Evolutionary conservation across 305 asterid species (phyloP), one percentile per base, ranked within the genome.

Genomic region (Stenogyne calaminthoides): DNA sequence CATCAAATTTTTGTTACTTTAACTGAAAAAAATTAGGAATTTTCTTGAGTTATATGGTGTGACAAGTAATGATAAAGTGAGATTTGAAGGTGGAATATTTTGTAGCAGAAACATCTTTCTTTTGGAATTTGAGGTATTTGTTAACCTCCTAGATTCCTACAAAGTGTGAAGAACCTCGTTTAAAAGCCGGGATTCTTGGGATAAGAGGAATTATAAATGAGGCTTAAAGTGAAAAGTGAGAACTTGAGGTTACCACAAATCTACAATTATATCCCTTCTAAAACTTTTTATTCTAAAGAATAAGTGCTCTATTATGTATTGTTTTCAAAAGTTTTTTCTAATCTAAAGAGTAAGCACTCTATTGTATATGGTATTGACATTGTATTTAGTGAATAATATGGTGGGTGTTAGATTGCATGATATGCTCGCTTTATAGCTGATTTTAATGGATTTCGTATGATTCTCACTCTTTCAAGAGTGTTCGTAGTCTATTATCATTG

Each of bases 131-230:
- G 62, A 68, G 61, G 66, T 61, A 58, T 75, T 77, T 69, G 69
- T 80, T 67, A 83, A 77, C 70, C 72, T 71, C 62, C 36, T n/a
- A 77, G 73, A 73, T 63, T 69, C 82, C 69, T 73, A 72, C 16
- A 70, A 63, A 65, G 49, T 12, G 61, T 70, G 79, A 80, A 70
- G 76, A 81, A 75, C 72, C 57, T 63, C 62, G 44, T 65, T 54
- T 61, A 36, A 80, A 82, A 65, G 81, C 84, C 84, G 73, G 69
- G 75, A 80, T 83, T 78, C 81, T 66, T 76, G 87, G 84, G 73
- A 29, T 51, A 78, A 83, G 76, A 73, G 69, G 69, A 70, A 59
- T 10, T 20, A 56, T 58, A 19, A 72, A n/a, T 65, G 42, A 64
- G 68, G 56, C 72, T 65, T 58, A 58, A 58, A 58, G 64, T 27